phyloP scores from a whole-genome alignment of 2,329 filamentous ascomycete genomes.

The Mycogone perniciosa region DNA sequence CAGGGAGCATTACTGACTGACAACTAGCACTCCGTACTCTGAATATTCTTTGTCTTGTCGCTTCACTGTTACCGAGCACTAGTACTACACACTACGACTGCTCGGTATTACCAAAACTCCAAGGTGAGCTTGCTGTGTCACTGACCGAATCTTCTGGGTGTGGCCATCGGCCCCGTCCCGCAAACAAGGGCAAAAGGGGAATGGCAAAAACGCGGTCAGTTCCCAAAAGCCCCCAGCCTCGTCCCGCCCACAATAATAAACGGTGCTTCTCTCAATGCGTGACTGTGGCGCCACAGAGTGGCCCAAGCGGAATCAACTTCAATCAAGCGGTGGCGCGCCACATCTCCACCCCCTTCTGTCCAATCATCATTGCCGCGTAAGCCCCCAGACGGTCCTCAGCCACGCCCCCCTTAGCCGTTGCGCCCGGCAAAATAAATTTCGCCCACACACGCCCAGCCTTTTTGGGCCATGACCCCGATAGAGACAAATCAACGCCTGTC shows the following conservation, averaged over 20 bases:
- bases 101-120: too few relatives aligned
- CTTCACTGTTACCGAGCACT: too few relatives aligned
- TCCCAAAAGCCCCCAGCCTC: slow-evolving; percentile 2
- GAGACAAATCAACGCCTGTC: slow-evolving; percentile 29
- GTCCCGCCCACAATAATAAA: slow-evolving; percentile 6
- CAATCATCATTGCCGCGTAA: background rate
- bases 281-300: background rate
- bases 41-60: too few relatives aligned
- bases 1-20: too few relatives aligned
- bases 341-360: background rate
- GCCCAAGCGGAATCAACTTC: slow-evolving; percentile 1
- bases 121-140: too few relatives aligned
- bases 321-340: background rate
- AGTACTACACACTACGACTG: too few relatives aligned
- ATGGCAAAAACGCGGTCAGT: slow-evolving; percentile 10
- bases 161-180: too few relatives aligned
- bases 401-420: slow-evolving; percentile 11
- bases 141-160: too few relatives aligned
- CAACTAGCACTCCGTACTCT: too few relatives aligned
- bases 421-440: slow-evolving; percentile 30
- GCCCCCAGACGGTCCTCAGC: slow-evolving; percentile 7
- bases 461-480: slow-evolving; percentile 30
- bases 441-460: slow-evolving; percentile 16
- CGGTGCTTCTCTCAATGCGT: background rate
- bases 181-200: background rate